Percentiles rank a stretch among this genome's conserved stretches.
Evolutionary conservation across 441 rosid genomes (phyloP).

Genomic region (Erodium chrysanthum): DNA sequence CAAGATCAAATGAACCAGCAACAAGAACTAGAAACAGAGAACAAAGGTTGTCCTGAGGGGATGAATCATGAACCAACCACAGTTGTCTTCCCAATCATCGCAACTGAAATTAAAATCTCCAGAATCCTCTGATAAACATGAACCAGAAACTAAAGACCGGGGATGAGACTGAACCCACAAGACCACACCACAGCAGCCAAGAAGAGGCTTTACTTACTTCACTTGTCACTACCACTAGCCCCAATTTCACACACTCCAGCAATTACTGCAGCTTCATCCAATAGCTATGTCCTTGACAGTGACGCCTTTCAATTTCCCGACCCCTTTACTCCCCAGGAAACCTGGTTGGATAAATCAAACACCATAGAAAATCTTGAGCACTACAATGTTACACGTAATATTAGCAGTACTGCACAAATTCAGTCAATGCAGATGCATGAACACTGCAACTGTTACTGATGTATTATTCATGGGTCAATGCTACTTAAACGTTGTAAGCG

Average conservation of each 20-base stretch:
- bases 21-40: background rate
- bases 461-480: no score
- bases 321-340: background rate
- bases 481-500: no score
- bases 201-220: background rate
- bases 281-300: background rate
- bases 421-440: background rate
- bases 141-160: background rate
- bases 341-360: background rate
- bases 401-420: background rate
- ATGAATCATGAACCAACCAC: conserved; percentile 21
- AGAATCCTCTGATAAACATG: background rate
- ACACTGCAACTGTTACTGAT: no score
- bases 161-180: background rate
- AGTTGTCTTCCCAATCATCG: background rate
- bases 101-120: background rate
- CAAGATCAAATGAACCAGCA: background rate
- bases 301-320: background rate
- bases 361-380: background rate
- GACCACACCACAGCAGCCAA: background rate
- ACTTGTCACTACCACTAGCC: background rate
- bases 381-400: background rate
- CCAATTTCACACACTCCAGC: background rate
- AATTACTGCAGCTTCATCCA: no score
- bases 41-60: conserved; percentile 25